Evolutionary conservation across 176 grass and related monocot genomes (phyloP), one percentile per base, ranked within the genome.

Genomic region (Dactylis glomerata): DNA sequence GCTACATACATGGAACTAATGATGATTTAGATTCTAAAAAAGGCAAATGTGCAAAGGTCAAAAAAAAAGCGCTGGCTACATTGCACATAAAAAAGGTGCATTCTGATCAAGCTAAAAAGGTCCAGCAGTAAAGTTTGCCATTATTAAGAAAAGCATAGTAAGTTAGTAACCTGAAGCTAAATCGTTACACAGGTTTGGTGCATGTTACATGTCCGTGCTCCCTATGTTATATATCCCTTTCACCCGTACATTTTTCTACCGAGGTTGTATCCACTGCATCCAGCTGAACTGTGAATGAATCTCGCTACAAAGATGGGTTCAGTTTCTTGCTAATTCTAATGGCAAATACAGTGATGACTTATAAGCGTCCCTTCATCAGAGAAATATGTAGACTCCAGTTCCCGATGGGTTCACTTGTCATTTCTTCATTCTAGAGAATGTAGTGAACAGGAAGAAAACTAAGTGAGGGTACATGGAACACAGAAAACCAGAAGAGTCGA

Each of bases 1-100:
- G 88, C 96, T 96, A 91, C 74, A 92, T 73, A 85, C 58, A 82
- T 77, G 68, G 72, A 89, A 86, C 82, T 77, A 92, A 79, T 84
- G 81, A 68, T 95, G 76, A 69, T 81, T 92, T 86, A 90, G 84
- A 84, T 81, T 71, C 59, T 81, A 77, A 59, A 10, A 68, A 57
- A n/a, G 8, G 3, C 33, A 42, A 42, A 62, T 34, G 17, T 24
- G 67, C 70, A 76, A 63, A 62, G 3, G 28, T 47, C n/a, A 22
- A 32, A 6, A 90, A 83, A 36, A 45, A 82, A 75, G 31, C 28
- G 38, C 0, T 64, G 34, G 19, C 54, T 44, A 23, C 77, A 79
- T 65, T 34, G 49, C 46, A 73, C 20, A 65, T 30, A 73, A 71
- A 45, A 45, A 67, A 32, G 84, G 24, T 40, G 16, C 49, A 66